Conservation (phyloP, 176 grass and related monocot species). For the Oryza longistaminata region DNA sequence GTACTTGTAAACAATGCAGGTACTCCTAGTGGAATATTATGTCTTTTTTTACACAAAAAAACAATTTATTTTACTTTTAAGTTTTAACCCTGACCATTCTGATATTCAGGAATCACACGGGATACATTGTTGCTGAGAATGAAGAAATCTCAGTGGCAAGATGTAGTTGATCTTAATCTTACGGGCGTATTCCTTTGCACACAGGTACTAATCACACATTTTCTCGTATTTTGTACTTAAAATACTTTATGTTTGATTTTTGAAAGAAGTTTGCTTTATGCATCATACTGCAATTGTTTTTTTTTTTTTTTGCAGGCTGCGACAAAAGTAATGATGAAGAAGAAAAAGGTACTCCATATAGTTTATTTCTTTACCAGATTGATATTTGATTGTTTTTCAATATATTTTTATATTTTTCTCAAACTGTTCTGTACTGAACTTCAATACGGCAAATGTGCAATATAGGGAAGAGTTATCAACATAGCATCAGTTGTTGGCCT, state of each 20-base stretch:
- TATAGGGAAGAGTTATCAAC: slow-evolving; percentile 66
- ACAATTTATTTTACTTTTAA: slow-evolving; percentile 14
- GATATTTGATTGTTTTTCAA: not conserved
- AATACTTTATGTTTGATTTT: no score
- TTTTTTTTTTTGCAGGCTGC: slow-evolving; percentile 52
- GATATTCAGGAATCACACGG: slow-evolving; percentile 63
- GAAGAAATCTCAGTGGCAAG: slow-evolving; percentile 84
- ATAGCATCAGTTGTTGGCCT: slow-evolving; percentile 72
- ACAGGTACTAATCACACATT: slow-evolving; percentile 39
- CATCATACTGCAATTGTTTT: not conserved
- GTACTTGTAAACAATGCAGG: slow-evolving; percentile 83
- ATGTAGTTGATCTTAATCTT: slow-evolving; percentile 73
- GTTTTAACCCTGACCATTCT: not conserved
- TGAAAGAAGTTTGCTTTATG: not conserved
- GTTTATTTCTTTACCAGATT: not conserved
- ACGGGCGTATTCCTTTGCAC: slow-evolving; percentile 76
- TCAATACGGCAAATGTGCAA: not conserved
- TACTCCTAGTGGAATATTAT: slow-evolving; percentile 10
- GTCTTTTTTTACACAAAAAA: not conserved
- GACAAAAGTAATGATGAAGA: slow-evolving; percentile 82
- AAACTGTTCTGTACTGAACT: not conserved
- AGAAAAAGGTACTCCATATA: slow-evolving; percentile 54
- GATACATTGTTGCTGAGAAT: slow-evolving; percentile 78
- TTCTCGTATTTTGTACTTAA: not conserved
- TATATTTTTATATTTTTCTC: not conserved